Evolutionary conservation across 768 basidiomycete species (phyloP), one percentile per base, ranked within the genome.

Genomic region (Boletus sensibilis): DNA sequence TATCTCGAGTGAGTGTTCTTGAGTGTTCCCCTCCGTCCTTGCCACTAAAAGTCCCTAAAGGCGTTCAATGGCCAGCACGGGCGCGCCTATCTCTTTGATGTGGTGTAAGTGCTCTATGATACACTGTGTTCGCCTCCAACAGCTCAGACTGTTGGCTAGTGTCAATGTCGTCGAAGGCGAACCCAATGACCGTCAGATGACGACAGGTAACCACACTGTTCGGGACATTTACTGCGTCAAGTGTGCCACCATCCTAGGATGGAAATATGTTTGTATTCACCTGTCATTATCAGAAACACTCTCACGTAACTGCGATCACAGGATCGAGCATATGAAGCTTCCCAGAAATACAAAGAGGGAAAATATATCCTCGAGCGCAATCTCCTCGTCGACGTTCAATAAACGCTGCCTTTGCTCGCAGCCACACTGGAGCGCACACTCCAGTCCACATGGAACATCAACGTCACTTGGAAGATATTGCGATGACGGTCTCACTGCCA

Each of bases 291-390:
- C 43, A 9, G 33, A 33, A 35, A 20, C 37, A 7, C 41, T 51
- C 58, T 59, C 52, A 50, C 42, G 29, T 45, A 33, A 52, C 42
- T 13, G 49, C 49, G 20, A 49, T 47, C n/a, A 44, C 66, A 97
- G 96, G 96, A 97, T 72, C 85, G 85, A 54, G 96, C 96, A 16
- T 97, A 86, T 69, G 95, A 98, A 68, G 69, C 79, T 12, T 81
- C 86, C 9, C 95, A 99, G 82, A 92, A 89, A 74, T 99, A 98
- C 81, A 99, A 99, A 71, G 96, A 99, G 77, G 94, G 94, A 69
- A 94, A 94, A 79, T 97, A 85, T 74, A 98, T 99, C 71, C 90
- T 99, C 60, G 96, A 99, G 76, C 88, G 92, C 67, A 91, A 90
- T 69, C 80, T 93, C 66, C 87, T 93, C 66, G 81, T 86, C 64